Base-by-base conservation (phyloP, 306 rosid species). In the Prunus dulcis region DNA sequence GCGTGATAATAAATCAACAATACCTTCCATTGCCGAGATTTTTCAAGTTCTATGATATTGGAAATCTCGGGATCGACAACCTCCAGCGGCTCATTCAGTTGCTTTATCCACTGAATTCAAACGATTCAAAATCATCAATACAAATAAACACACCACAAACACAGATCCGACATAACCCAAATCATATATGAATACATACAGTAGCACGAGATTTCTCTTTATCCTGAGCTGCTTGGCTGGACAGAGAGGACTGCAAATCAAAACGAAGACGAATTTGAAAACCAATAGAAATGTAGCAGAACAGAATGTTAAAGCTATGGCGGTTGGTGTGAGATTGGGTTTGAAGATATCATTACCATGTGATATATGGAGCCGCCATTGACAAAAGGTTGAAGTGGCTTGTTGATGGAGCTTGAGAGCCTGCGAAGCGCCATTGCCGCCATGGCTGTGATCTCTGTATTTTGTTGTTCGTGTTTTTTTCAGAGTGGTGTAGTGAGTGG, bases 21-120 rank as follows among this genome's bases (percentile, higher is more conserved):
- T 74, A 87, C 92, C 95, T 91, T 93, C 96, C 97, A 91, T 82
- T 93, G 98, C 71, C 96, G 97, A 82, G 93, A 87, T 64, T 93
- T 93, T 73, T 93, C 98, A 20, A 88, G 98, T 77, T 93, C 97
- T 47, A 93, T 93, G 34, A 93, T 91, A 74, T 93, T 88, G 0
- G 89, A 80, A 79, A 90, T 79, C 80, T 91, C 94, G 56, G 98
- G 91, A 85, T 93, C 98, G 30, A 93, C 74, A 27, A 51, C 90
- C 75, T 87, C 93, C 43, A 93, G 86, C 53, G 96, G 91, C 23
- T 82, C 98, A 67, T 93, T 93, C 72, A 93, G 89, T 78, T 93
- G 96, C 71, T 88, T 86, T 76, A 90, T 85, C 98, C 97, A 91
- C 98, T 93, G 84, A 65, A 81, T 20, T 25, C 67, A 41, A 25